Evolutionary conservation across 257 asterid genomes (phyloP).

Genomic region (Solanum tarapatanum): DNA sequence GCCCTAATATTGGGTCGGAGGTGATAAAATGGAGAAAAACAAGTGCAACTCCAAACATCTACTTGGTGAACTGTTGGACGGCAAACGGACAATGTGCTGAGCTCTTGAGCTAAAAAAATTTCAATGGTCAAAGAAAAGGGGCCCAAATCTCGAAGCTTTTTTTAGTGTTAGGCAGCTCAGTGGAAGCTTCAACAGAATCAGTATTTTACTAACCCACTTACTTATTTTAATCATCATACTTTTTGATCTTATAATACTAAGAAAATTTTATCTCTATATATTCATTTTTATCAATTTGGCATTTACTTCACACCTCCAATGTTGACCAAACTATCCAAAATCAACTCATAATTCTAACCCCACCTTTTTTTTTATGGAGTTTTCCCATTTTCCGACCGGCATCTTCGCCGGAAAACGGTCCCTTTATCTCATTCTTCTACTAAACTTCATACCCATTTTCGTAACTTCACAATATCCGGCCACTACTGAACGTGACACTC

Average conservation of each 20-base stretch:
- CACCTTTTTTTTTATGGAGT: neutral
- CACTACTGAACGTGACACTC: conserved; percentile 27
- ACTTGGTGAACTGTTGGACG: neutral
- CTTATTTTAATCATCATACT: neutral
- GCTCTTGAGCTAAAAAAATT: neutral
- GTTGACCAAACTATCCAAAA: neutral
- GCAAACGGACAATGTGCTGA: neutral
- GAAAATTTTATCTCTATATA: neutral
- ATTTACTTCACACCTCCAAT: neutral
- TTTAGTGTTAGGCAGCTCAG: neutral
- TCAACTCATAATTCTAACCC: neutral
- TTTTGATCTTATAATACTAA: neutral
- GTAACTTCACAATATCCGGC: conserved; percentile 39
- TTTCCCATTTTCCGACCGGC: neutral
- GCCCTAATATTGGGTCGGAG: too few relatives aligned
- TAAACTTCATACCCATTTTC: conserved; percentile 7
- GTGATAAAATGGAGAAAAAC: too few relatives aligned
- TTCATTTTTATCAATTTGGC: neutral
- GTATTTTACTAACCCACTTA: neutral
- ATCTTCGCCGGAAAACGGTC: neutral
- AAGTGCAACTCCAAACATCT: too few relatives aligned
- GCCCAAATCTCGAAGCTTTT: neutral
- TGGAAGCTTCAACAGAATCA: neutral
- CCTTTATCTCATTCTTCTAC: conserved; percentile 10
- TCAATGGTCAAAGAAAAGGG: neutral